Conservation (phyloP, 1,284 basidiomycete species). For the Ceratorhiza oryzae-sativae region DNA sequence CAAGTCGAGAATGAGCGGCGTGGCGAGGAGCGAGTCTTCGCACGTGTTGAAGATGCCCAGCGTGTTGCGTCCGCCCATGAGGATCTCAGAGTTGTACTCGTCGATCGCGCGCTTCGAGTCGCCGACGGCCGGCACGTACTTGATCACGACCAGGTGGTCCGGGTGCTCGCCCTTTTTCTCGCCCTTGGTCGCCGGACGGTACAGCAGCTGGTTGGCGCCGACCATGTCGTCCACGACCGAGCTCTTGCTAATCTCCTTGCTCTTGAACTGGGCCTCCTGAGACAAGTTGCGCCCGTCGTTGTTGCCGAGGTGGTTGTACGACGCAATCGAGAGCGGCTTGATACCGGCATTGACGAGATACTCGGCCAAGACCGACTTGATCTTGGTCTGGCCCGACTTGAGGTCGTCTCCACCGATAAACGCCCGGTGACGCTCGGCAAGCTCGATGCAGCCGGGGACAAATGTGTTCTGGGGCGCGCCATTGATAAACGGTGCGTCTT, state of each 20-base stretch:
- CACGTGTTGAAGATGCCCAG: slow-evolving; percentile 97
- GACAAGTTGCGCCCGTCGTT: slow-evolving; percentile 95
- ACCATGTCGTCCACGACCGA: slow-evolving; percentile 99
- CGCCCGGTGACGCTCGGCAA: slow-evolving; percentile 87
- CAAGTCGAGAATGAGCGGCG: slow-evolving; percentile 94
- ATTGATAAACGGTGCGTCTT: slow-evolving; percentile 95
- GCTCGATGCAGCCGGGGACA: slow-evolving; percentile 92
- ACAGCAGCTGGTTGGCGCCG: slow-evolving; percentile 86
- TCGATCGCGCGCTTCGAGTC: slow-evolving; percentile 98
- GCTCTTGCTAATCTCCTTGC: slow-evolving; percentile 98
- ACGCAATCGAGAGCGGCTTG: slow-evolving; percentile 95
- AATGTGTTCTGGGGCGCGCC: slow-evolving; percentile 99
- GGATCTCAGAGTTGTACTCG: slow-evolving; percentile 94
- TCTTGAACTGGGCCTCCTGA: slow-evolving; percentile 94
- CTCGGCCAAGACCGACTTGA: slow-evolving; percentile 95
- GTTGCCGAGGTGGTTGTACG: slow-evolving; percentile 99
- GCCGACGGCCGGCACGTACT: slow-evolving; percentile 92
- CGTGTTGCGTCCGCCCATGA: slow-evolving; percentile 71
- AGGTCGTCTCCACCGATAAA: slow-evolving; percentile 99
- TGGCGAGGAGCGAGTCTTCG: slow-evolving; percentile 96
- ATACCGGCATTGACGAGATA: slow-evolving; percentile 99
- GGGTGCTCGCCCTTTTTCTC: slow-evolving; percentile 88
- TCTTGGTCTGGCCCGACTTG: slow-evolving; percentile 94
- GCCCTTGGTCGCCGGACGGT: slow-evolving; percentile 71
- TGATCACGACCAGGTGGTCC: slow-evolving; percentile 97